Evolutionary conservation across 2,329 filamentous ascomycete genomes (phyloP).

Genomic region (Chaetomium olivaceum): DNA sequence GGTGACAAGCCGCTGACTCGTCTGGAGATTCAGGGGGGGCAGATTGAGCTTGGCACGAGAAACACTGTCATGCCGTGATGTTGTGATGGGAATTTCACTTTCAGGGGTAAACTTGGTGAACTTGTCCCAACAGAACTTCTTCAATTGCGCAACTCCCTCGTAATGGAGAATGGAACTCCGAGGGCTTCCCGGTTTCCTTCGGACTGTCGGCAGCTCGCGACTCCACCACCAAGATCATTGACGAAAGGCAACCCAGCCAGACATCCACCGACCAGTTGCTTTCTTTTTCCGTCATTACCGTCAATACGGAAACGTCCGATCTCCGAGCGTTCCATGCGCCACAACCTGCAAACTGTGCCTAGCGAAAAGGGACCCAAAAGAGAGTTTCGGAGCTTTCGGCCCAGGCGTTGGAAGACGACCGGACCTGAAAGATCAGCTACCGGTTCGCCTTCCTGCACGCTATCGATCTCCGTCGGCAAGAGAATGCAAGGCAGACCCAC

Average conservation of each 20-base stretch:
- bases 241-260: background rate
- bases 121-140: background rate
- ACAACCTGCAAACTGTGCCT: background rate
- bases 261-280: background rate
- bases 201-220: background rate
- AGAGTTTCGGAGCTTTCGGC: background rate
- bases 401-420: background rate
- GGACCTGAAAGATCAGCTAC: background rate
- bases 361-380: background rate
- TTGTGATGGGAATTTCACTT: background rate
- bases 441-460: conserved; percentile 2
- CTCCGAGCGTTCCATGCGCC: background rate
- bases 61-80: background rate
- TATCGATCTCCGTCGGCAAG: background rate
- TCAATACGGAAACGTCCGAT: conserved; percentile 1
- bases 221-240: background rate
- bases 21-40: background rate
- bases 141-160: too few relatives aligned
- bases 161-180: background rate
- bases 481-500: background rate
- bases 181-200: background rate
- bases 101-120: background rate
- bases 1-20: conserved; percentile 6
- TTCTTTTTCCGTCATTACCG: background rate
- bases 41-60: background rate